Percentiles rank a stretch among this genome's conserved stretches.
Evolutionary conservation across 2,329 filamentous ascomycete genomes (phyloP).

Genomic region (Trichoderma pleuroti): DNA sequence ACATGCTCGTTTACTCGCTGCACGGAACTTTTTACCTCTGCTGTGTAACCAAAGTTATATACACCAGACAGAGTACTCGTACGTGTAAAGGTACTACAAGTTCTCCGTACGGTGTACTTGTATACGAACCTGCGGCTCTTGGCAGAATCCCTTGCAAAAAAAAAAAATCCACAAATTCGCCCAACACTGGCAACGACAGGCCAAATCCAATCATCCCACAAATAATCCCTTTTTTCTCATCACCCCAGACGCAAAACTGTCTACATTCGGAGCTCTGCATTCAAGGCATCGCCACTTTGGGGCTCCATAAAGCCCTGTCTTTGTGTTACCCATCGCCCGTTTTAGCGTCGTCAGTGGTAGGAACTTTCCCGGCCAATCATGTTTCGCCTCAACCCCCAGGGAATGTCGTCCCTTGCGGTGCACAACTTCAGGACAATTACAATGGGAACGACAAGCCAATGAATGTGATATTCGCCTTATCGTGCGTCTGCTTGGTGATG

Average conservation of each 20-base stretch:
- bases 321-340: background rate
- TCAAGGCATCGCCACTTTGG: background rate
- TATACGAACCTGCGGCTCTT: background rate
- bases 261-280: background rate
- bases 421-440: background rate
- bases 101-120: background rate
- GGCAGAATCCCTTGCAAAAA: background rate
- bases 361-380: slow-evolving; percentile 18
- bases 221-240: background rate
- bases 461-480: background rate
- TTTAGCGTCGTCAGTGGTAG: background rate
- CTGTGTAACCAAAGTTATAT: background rate
- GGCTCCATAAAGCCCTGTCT: background rate
- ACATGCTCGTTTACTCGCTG: background rate
- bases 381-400: background rate
- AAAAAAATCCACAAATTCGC: background rate
- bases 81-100: background rate
- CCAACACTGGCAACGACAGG: background rate
- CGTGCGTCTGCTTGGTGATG: background rate
- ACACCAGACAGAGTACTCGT: background rate
- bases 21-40: background rate
- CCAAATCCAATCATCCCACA: background rate
- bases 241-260: background rate
- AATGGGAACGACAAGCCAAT: background rate
- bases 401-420: background rate